Conservation (phyloP, 345 rosid species). For the Eucalyptus brandiana region DNA sequence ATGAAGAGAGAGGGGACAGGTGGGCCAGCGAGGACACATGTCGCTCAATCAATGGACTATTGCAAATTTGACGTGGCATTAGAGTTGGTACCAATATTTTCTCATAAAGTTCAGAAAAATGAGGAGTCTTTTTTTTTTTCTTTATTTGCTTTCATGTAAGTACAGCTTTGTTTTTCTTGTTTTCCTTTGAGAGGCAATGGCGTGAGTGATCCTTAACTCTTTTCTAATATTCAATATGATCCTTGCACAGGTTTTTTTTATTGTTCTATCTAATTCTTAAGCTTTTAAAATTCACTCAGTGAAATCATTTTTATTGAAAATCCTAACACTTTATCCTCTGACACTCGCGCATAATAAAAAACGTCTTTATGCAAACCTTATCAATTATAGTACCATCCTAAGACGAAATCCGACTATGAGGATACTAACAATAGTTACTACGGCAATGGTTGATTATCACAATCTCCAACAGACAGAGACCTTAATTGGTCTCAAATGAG, state of each 20-base stretch:
- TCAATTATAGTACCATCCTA: neutral
- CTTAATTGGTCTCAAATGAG: neutral
- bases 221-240: neutral
- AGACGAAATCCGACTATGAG: neutral
- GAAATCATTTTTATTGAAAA: neutral
- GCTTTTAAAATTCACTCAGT: neutral
- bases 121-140: fast-evolving
- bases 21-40: neutral
- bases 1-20: neutral
- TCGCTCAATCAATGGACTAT: neutral
- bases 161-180: too few species aligned
- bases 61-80: neutral
- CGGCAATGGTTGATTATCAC: neutral
- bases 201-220: neutral
- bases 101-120: neutral
- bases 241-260: neutral
- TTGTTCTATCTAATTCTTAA: neutral
- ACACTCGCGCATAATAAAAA: neutral
- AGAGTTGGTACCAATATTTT: too few species aligned
- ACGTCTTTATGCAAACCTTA: neutral
- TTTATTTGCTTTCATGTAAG: neutral
- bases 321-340: neutral
- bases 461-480: neutral
- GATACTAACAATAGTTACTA: neutral
- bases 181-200: neutral